Percentiles rank a stretch among this genome's conserved stretches.
Conservation (phyloP, 768 basidiomycete genomes). For the Cystobasidium onofrii region DNA sequence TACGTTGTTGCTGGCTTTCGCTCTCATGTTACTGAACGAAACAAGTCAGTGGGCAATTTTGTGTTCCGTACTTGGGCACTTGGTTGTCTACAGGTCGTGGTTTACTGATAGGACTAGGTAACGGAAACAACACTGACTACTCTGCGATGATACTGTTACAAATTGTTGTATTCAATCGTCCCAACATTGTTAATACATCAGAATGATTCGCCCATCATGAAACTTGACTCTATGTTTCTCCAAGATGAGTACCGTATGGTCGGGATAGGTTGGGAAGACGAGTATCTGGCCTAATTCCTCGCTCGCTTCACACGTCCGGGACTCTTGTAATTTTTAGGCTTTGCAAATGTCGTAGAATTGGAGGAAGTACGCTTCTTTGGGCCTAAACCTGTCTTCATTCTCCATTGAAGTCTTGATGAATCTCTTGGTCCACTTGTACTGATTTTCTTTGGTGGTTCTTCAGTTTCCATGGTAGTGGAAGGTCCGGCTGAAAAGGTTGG, state of each 20-base stretch:
- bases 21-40: too few species aligned
- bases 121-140: too few species aligned
- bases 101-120: too few species aligned
- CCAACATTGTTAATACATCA: too few species aligned
- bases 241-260: neutral
- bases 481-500: neutral
- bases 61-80: too few species aligned
- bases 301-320: neutral
- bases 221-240: too few species aligned
- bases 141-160: too few species aligned
- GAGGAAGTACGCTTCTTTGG: slow-evolving; percentile 14
- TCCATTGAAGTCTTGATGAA: slow-evolving; percentile 7
- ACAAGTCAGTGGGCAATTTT: too few species aligned
- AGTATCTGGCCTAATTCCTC: neutral
- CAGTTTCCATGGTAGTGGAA: neutral
- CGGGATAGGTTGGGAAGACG: neutral
- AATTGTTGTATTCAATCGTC: too few species aligned
- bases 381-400: neutral
- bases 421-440: slow-evolving; percentile 5
- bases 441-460: neutral
- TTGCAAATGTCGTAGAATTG: slow-evolving; percentile 27
- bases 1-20: too few species aligned
- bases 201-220: too few species aligned
- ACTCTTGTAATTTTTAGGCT: slow-evolving; percentile 16
- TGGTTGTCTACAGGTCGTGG: too few species aligned